Base-by-base conservation (phyloP, 768 basidiomycete genomes). In the Cantharellus cinnabarinus region DNA sequence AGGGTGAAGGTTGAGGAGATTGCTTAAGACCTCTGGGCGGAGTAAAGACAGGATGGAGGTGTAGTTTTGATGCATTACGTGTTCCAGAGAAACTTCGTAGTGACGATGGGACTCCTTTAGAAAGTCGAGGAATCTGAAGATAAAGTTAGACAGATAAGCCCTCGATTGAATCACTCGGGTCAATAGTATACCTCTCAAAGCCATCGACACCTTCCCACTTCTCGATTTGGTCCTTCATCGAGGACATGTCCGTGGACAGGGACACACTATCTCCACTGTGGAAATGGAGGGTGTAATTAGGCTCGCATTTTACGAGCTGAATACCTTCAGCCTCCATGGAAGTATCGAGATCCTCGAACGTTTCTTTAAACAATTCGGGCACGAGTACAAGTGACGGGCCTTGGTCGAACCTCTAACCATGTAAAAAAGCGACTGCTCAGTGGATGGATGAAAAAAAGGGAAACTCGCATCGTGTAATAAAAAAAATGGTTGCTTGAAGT, bases 221-320 rank as follows among this genome's bases (percentile, higher is more conserved):
- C 44, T 48, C 44, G 29, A 48, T 10, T 29, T 48, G 44, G 10
- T 48, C 44, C 44, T 48, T 48, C 44, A 48, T 48, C 10, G 1
- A 10, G 29, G 10, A 10, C 1, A 48, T 10, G 29, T 48, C 44
- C 10, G 44, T 48, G 44, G 44, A 48, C 10, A 48, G 10, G 10
- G 44, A 10, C 41, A 74, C 66, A n/a, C 62, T 65, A 61, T 71
- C 69, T 7, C 71, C 71, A 65, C 73, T 72, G 44, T 70, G 69
- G 61, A 70, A 74, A 55, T 73, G 71, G 44, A 73, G 65, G 15
- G 68, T 63, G 62, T 73, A 74, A 62, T 74, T 74, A 4, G 71
- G 72, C 41, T 72, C 65, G 62, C 73, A 74, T 58, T 74, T 71
- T 38, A 71, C 65, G 50, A 74, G 65, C 42, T 71, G 65, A 56